Evolutionary conservation across 768 basidiomycete genomes (phyloP).

Genomic region (Infundibulicybe gibba): DNA sequence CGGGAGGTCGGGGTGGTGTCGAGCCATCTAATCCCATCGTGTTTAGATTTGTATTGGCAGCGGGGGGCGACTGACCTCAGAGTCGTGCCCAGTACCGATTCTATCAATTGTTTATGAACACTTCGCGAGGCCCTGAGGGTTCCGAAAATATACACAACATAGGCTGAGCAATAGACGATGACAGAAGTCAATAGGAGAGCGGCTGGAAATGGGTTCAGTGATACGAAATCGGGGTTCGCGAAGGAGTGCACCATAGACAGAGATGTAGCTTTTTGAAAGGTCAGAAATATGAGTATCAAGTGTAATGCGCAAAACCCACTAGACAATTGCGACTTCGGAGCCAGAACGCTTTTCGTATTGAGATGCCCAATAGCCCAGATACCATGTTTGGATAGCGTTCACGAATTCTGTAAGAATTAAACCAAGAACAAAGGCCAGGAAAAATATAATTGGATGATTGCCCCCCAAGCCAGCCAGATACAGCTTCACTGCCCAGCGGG

Average conservation of each 20-base stretch:
- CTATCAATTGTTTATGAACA: conserved; percentile 50
- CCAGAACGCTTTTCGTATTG: conserved; percentile 31
- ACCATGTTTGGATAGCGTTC: conserved; percentile 35
- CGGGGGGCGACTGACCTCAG: conserved; percentile 37
- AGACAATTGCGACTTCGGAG: conserved; percentile 26
- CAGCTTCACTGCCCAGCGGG: conserved; percentile 24
- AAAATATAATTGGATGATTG: conserved; percentile 27
- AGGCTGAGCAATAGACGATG: conserved; percentile 27
- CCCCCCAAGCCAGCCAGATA: conserved; percentile 35
- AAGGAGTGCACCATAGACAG: conserved; percentile 26
- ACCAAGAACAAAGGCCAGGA: conserved; percentile 17
- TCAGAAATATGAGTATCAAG: too few species aligned
- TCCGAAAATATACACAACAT: conserved; percentile 42
- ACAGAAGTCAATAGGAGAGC: conserved; percentile 27
- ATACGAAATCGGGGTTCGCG: background rate
- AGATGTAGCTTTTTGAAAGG: conserved; percentile 38
- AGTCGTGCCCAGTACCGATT: conserved; percentile 56
- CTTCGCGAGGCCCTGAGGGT: conserved; percentile 47
- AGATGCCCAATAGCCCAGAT: conserved; percentile 40
- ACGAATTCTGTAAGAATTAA: conserved; percentile 17
- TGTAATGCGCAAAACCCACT: conserved; percentile 24
- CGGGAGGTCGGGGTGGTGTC: conserved; percentile 44
- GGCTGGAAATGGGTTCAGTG: conserved; percentile 6
- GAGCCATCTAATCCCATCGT: conserved; percentile 35
- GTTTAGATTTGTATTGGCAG: background rate